phyloP scores from a whole-genome alignment of 768 basidiomycete genomes.

The Dioszegia crocea region DNA sequence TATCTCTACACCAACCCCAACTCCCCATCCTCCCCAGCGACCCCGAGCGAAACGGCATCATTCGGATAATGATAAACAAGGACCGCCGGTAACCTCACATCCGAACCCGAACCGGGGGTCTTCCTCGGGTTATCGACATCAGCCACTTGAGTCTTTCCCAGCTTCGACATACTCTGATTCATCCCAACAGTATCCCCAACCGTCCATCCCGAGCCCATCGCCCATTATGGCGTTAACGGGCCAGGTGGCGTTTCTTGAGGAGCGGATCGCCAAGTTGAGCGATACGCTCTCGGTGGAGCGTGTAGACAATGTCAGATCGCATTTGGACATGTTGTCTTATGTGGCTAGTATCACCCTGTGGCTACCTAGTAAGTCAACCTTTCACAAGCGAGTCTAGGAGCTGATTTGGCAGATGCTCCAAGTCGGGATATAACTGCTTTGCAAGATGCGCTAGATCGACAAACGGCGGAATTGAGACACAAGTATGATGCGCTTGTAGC shows the following conservation, averaged over 20 bases:
- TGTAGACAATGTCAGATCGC: slow-evolving; percentile 24
- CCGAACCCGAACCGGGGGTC: neutral
- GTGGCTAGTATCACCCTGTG: slow-evolving; percentile 26
- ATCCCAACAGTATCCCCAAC: slow-evolving; percentile 15
- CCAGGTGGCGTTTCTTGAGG: slow-evolving; percentile 29
- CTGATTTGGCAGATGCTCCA: slow-evolving; percentile 2
- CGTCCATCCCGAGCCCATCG: slow-evolving; percentile 3
- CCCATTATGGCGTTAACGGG: slow-evolving; percentile 11
- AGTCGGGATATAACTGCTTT: slow-evolving; percentile 2
- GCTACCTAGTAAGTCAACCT: slow-evolving; percentile 28
- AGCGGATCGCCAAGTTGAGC: slow-evolving; percentile 18
- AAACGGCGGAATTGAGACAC: slow-evolving; percentile 9
- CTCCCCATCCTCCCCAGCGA: neutral
- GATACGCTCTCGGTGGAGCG: slow-evolving; percentile 25
- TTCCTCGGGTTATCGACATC: too few relatives aligned
- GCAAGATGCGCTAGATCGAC: slow-evolving; percentile 14
- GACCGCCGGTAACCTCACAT: slow-evolving; percentile 17
- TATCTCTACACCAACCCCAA: neutral
- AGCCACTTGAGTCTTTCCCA: neutral
- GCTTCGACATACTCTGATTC: slow-evolving; percentile 13
- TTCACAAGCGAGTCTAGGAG: too few relatives aligned
- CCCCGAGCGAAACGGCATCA: slow-evolving; percentile 10
- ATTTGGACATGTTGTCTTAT: slow-evolving; percentile 26
- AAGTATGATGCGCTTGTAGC: slow-evolving; percentile 13
- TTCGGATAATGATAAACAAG: slow-evolving; percentile 8